Evolutionary conservation across 441 rosid genomes (phyloP).

Genomic region (Erysimum pusillum): DNA sequence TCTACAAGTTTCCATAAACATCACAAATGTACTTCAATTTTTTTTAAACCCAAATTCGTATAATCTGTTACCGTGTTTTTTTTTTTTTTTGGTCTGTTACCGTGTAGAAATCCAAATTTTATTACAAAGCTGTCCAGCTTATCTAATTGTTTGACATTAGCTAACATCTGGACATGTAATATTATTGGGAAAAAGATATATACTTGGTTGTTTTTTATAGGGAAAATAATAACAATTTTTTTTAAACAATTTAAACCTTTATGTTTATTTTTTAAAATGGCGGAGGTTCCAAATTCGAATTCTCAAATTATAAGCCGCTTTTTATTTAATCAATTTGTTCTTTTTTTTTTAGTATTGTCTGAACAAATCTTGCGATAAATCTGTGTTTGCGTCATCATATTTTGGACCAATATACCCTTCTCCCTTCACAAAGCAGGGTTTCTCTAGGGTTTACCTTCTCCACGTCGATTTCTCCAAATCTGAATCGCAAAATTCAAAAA

Average conservation of each 20-base stretch:
- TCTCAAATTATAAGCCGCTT: background rate
- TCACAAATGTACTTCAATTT: too few species aligned
- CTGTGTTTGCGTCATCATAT: background rate
- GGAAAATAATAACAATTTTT: too few species aligned
- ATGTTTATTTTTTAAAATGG: background rate
- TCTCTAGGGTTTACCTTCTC: slow-evolving; percentile 32
- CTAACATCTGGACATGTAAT: too few species aligned
- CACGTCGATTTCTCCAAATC: background rate
- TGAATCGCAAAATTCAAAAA: background rate
- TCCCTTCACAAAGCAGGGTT: background rate
- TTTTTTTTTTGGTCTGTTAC: too few species aligned
- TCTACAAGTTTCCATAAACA: too few species aligned
- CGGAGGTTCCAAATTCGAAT: background rate
- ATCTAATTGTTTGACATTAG: too few species aligned
- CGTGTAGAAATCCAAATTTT: too few species aligned
- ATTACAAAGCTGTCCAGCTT: too few species aligned
- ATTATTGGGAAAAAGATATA: too few species aligned
- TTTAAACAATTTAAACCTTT: background rate
- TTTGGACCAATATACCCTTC: slow-evolving; percentile 10
- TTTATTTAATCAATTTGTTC: background rate
- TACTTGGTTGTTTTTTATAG: too few species aligned
- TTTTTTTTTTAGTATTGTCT: background rate
- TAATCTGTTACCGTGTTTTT: too few species aligned
- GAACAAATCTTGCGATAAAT: background rate
- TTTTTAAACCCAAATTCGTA: too few species aligned